A percentile compares a stretch with the other conserved stretches of the same genome.
These are phyloP conservation scores for Candida railenensis DNA, from an alignment of 805 yeast species.

Conservation along the genomic window DNA sequence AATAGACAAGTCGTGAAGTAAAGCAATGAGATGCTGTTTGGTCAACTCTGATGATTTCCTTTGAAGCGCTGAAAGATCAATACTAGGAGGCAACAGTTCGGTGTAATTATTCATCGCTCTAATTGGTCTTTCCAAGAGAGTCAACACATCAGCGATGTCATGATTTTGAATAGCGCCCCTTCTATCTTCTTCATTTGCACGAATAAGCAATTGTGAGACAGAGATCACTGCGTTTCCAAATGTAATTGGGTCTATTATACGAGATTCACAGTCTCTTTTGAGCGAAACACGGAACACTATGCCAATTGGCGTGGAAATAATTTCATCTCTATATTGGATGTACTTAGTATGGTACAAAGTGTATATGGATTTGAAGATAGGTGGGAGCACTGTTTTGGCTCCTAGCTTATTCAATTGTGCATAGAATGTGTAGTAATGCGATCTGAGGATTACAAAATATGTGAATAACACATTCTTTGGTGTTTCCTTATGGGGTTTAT, in stretches of 20 bases:
- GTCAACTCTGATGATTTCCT: slow-evolving; percentile 6
- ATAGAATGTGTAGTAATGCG: neutral
- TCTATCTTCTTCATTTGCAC: slow-evolving; percentile 65
- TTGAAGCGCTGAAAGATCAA: slow-evolving; percentile 36
- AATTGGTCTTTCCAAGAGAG: slow-evolving; percentile 59
- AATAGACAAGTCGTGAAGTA: slow-evolving; percentile 64
- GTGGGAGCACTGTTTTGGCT: neutral
- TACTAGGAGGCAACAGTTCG: slow-evolving; percentile 45
- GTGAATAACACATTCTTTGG: too few species aligned
- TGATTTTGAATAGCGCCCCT: slow-evolving; percentile 51
- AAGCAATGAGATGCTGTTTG: slow-evolving; percentile 44
- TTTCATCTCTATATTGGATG: slow-evolving; percentile 17
- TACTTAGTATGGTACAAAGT: slow-evolving; percentile 2
- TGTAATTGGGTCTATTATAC: slow-evolving; percentile 58
- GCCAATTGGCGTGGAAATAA: slow-evolving; percentile 35
- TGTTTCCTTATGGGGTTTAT: too few species aligned
- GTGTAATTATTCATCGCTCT: slow-evolving; percentile 37
- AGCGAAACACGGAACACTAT: slow-evolving; percentile 36
- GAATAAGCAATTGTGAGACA: slow-evolving; percentile 54
- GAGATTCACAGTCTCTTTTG: slow-evolving; percentile 55
- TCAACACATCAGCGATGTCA: slow-evolving; percentile 56
- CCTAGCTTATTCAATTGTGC: neutral
- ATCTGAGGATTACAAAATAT: too few species aligned
- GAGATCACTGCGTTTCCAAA: slow-evolving; percentile 65
- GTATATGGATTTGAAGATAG: neutral